Conservation (phyloP, 768 basidiomycete species). For the Coprinopsis sp. region DNA sequence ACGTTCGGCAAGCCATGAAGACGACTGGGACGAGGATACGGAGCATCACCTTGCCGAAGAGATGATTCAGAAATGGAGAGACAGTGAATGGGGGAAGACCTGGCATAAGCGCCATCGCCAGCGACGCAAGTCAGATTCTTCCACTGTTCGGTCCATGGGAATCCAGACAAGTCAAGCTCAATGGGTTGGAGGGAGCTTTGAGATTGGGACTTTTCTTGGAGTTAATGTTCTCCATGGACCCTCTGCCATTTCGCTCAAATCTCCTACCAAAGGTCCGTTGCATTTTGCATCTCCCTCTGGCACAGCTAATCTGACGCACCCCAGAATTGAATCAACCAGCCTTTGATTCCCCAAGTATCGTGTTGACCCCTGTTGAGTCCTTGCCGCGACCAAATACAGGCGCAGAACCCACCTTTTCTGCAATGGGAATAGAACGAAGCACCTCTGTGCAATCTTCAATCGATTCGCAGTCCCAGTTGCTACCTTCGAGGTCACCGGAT, state of each 20-base stretch:
- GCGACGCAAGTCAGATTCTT: too few relatives aligned
- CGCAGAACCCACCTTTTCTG: too few relatives aligned
- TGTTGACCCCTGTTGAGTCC: too few relatives aligned
- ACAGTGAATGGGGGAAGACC: slow-evolving; percentile 60
- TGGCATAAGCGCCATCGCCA: too few relatives aligned
- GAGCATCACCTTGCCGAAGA: slow-evolving; percentile 50
- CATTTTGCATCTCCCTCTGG: too few relatives aligned
- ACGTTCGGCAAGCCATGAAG: slow-evolving; percentile 29
- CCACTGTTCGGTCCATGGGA: too few relatives aligned
- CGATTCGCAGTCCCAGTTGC: neutral
- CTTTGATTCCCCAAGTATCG: too few relatives aligned
- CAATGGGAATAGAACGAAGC: too few relatives aligned
- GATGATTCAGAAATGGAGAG: slow-evolving; percentile 56
- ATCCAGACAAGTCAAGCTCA: slow-evolving; percentile 18
- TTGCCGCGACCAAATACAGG: too few relatives aligned
- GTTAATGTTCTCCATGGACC: slow-evolving; percentile 50
- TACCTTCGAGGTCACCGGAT: neutral
- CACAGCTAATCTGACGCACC: too few relatives aligned
- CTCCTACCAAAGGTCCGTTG: too few relatives aligned
- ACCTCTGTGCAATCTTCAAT: neutral
- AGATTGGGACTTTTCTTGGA: slow-evolving; percentile 73
- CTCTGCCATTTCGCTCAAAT: neutral
- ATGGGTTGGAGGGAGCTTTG: slow-evolving; percentile 76
- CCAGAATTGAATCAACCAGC: too few relatives aligned
- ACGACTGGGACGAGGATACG: slow-evolving; percentile 58